Base-by-base conservation (phyloP, 306 rosid genomes). In the Quercus alba region DNA sequence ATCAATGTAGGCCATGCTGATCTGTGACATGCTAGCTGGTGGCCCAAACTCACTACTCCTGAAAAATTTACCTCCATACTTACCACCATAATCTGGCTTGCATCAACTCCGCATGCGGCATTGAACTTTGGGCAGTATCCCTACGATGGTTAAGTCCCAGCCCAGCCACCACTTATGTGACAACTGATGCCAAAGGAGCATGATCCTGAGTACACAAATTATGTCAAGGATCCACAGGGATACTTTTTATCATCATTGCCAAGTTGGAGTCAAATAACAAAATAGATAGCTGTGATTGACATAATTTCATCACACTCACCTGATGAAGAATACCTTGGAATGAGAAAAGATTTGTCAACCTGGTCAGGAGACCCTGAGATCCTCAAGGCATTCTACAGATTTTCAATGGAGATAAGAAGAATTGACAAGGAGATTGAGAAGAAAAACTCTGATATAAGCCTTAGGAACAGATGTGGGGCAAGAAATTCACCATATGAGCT, bases 111-210 rank as follows among this genome's bases (percentile, higher is more conserved):
- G n/a, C 88, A 84, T 66, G 88, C 85, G 2, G 86, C 63, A 58
- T 66, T 84, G 80, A 87, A 84, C 86, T 87, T 84, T n/a, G 79
- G 88, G 7, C 85, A 82, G 61, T 87, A 87, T 71, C 83, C 79
- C 4, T 77, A 70, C 31, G 72, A 86, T 0, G 81, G 74, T 18
- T 82, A 80, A 21, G 78, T 85, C 31, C 87, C 85, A 44, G 33
- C 56, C 52, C 81, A 75, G 1, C 78, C 85, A 8, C 82, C 83
- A 18, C 63, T 82, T 15, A 84, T 84, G 86, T 20, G 76, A 64
- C 78, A 52, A 66, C 77, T 84, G 5, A 64, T 82, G 49, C 86
- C 90, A n/a, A 55, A 33, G 19, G 74, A 78, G 69, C 63, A 74
- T 20, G 80, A 82, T 82, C 75, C 79, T 30, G 77, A 78, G 11